Evolutionary conservation across 1,284 basidiomycete genomes (phyloP), one percentile per base, ranked within the genome.

Genomic region (Cryptococcus amylolentus): DNA sequence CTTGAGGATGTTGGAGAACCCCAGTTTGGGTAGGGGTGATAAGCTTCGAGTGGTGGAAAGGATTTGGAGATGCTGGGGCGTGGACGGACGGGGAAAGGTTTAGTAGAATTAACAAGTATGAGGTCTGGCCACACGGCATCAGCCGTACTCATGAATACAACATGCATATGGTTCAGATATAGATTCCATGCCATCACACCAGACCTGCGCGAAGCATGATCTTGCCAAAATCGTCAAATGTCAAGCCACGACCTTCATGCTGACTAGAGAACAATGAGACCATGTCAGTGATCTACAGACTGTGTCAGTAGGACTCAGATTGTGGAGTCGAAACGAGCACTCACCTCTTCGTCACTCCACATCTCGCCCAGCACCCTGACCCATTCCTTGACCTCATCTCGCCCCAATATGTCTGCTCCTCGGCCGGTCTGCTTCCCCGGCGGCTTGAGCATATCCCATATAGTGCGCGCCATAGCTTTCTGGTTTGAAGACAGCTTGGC

Each of bases 11-110:
- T 75, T 98, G 51, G 92, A 95, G 75, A 83, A 89, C 67, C 84
- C 88, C 0, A 52, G 54, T 38, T 71, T 92, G 49, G 82, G 82
- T 9, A 80, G 85, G 45, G 79, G 79, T 41, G 88, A 88, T 67
- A 92, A 92, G 76, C 72, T 89, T 66, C 77, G 81, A 49, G 86
- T 93, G 5, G 81, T 96, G 5, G 85, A 92, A 60, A 79, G 92
- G 63, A 95, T 96, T 85, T 96, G 92, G 92, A 84, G 88, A 61
- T 87, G 84, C 57, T 96, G 91, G 91, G 84, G 87, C 1, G 46
- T 68, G 1, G 66, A 71, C 38, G 74, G 74, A 10, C 57, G 49
- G 46, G 47, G 38, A 28, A 54, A 46, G 39, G 44, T 43, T 16
- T 57, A 41, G 20, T n/a, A 42, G 41, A 35, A 8, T 6, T 3